Percentiles rank a stretch among this genome's conserved stretches.
Evolutionary conservation across 1,284 basidiomycete genomes (phyloP).

Genomic region (Irpex sp.): DNA sequence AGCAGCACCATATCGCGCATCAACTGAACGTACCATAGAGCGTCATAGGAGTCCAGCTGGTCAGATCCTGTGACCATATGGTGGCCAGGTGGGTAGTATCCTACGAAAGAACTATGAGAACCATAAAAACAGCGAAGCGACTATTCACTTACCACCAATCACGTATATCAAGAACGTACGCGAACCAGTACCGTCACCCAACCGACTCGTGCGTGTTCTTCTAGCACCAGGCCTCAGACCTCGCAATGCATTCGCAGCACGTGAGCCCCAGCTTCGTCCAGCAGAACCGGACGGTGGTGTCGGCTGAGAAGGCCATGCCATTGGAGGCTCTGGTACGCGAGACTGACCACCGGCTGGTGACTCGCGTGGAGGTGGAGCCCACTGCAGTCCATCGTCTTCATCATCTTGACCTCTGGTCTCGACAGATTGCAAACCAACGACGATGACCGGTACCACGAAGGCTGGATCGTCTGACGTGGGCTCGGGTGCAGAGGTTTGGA

Average conservation of each 20-base stretch:
- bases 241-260: constrained; percentile 50
- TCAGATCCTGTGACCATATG: constrained; percentile 77
- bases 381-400: not conserved
- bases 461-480: constrained; percentile 5
- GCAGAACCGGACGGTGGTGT: not conserved
- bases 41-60: constrained; percentile 74
- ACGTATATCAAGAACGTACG: constrained; percentile 80
- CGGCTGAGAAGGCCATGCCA: not conserved
- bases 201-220: constrained; percentile 19
- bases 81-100: constrained; percentile 85
- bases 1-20: not conserved
- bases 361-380: not conserved
- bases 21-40: constrained; percentile 52
- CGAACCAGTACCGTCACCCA: constrained; percentile 42
- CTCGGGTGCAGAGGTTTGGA: constrained; percentile 8
- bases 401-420: constrained; percentile 23
- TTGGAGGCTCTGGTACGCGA: not conserved
- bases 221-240: constrained; percentile 47
- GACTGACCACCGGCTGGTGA: not conserved
- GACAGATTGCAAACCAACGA: constrained; percentile 76
- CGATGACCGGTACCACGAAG: constrained; percentile 72
- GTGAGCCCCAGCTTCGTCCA: constrained; percentile 31
- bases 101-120: constrained; percentile 29
- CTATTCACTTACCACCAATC: constrained; percentile 55
- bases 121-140: not conserved